Conservation (phyloP, 2,329 filamentous ascomycete genomes). For the Metarhizium brunneum region DNA sequence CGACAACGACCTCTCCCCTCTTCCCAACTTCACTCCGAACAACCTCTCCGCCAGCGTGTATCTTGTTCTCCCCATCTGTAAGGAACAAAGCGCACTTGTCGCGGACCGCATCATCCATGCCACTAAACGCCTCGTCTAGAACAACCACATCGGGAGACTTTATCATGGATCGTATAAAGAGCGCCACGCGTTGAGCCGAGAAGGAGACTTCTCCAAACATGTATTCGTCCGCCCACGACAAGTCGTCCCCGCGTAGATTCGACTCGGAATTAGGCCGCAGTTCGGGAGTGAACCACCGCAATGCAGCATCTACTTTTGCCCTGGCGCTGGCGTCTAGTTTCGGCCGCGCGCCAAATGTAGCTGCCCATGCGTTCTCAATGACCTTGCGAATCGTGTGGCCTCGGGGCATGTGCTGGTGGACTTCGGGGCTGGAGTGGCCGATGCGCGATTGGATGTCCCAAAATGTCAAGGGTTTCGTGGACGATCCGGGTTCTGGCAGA, state of each 20-base stretch:
- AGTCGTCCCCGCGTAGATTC: conserved; percentile 13
- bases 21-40: conserved; percentile 32
- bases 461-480: conserved; percentile 65
- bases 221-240: conserved; percentile 57
- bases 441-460: conserved; percentile 88
- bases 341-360: conserved; percentile 70
- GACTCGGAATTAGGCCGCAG: conserved; percentile 47
- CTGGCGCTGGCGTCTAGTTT: conserved; percentile 48
- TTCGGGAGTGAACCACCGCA: conserved; percentile 72
- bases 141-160: conserved; percentile 76
- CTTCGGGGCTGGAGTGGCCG: conserved; percentile 88
- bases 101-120: conserved; percentile 72
- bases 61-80: conserved; percentile 48
- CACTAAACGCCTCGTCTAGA: conserved; percentile 80
- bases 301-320: conserved; percentile 54
- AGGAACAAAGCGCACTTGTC: conserved; percentile 83
- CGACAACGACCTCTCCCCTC: conserved; percentile 37
- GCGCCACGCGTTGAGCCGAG: conserved; percentile 71
- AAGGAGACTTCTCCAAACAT: conserved; percentile 70
- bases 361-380: conserved; percentile 81
- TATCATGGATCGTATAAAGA: conserved; percentile 75
- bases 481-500: conserved; percentile 61
- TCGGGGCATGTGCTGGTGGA: conserved; percentile 86
- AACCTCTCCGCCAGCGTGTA: conserved; percentile 24
- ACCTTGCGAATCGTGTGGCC: conserved; percentile 62